Percentiles rank a stretch among this genome's conserved stretches.
Evolutionary conservation across 1,139 yeast species (phyloP).

Genomic region (Sugiyamaella neomexicana): DNA sequence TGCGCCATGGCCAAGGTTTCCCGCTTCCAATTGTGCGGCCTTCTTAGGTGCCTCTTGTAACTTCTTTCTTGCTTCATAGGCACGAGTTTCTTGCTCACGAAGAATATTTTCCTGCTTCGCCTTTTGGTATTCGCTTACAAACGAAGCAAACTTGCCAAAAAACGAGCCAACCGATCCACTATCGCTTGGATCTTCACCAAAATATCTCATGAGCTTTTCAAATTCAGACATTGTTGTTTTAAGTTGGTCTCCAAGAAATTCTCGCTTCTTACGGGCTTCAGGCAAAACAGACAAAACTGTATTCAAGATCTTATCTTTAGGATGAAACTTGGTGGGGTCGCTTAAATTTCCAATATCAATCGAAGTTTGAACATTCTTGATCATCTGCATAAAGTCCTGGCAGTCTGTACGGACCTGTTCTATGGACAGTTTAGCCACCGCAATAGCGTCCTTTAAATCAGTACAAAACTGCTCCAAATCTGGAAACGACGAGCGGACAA

Average conservation of each 20-base stretch:
- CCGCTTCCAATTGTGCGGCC: constrained; percentile 34
- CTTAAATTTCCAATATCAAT: constrained; percentile 73
- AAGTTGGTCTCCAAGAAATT: constrained; percentile 57
- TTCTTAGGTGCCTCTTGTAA: constrained; percentile 51
- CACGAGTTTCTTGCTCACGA: constrained; percentile 75
- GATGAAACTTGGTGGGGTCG: constrained; percentile 66
- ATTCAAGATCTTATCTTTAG: constrained; percentile 64
- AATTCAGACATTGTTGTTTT: constrained; percentile 55
- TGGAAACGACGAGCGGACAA: constrained; percentile 74
- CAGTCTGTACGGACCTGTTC: constrained; percentile 79
- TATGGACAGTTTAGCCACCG: constrained; percentile 65
- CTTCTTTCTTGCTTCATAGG: constrained; percentile 72
- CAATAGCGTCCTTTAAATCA: constrained; percentile 64
- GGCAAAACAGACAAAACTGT: constrained; percentile 55
- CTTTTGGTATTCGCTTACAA: constrained; percentile 70
- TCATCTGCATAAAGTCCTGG: constrained; percentile 55
- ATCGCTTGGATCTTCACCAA: constrained; percentile 78
- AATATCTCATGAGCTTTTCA: constrained; percentile 65
- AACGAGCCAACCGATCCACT: constrained; percentile 62
- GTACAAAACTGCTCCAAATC: constrained; percentile 74
- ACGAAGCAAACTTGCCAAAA: constrained; percentile 70
- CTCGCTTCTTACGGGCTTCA: constrained; percentile 62
- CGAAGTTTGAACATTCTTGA: constrained; percentile 57
- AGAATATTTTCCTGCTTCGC: constrained; percentile 75
- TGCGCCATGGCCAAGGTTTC: constrained; percentile 24